phyloP scores from a whole-genome alignment of 306 rosid genomes.

The Acacia crassicarpa region DNA sequence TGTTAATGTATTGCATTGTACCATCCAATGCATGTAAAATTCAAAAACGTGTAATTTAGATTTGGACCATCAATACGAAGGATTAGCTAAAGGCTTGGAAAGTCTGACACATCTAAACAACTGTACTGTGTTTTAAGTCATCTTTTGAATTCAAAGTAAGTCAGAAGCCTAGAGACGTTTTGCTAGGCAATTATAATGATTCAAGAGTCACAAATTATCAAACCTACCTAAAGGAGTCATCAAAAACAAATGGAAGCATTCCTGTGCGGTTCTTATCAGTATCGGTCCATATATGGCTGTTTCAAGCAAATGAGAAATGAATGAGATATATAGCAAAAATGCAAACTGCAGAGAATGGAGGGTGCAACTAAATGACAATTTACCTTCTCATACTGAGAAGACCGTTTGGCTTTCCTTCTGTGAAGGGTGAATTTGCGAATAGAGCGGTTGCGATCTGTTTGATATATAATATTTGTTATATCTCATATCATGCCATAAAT shows the following conservation, averaged over 20 bases:
- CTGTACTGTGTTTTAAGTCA: not conserved
- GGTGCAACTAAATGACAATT: constrained; percentile 9
- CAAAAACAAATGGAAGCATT: constrained; percentile 97
- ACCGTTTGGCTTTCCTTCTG: constrained; percentile 95
- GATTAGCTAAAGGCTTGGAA: constrained; percentile 5
- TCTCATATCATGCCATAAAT: constrained; percentile 19
- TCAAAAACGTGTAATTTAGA: constrained; percentile 4
- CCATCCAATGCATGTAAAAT: constrained; percentile 18
- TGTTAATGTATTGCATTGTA: not conserved
- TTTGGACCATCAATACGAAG: constrained; percentile 17
- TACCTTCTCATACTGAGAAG: constrained; percentile 96
- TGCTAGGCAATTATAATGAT: constrained; percentile 16
- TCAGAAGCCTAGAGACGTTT: constrained; percentile 14
- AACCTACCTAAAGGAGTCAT: constrained; percentile 85
- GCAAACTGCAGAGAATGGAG: constrained; percentile 7
- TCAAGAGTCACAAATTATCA: constrained; percentile 13
- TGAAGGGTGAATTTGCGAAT: constrained; percentile 96
- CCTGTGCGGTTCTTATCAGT: constrained; percentile 87
- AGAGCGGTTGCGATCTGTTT: constrained; percentile 97
- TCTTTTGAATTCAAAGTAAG: constrained; percentile 1
- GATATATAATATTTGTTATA: constrained; percentile 31
- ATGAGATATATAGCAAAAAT: constrained; percentile 21
- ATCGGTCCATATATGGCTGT: constrained; percentile 95
- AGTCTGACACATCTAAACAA: constrained; percentile 12
- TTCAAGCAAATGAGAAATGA: constrained; percentile 32